These are phyloP conservation scores for Sporobolomyces phaffii DNA, from an alignment of 768 basidiomycete genomes.

Conservation along the genomic window DNA sequence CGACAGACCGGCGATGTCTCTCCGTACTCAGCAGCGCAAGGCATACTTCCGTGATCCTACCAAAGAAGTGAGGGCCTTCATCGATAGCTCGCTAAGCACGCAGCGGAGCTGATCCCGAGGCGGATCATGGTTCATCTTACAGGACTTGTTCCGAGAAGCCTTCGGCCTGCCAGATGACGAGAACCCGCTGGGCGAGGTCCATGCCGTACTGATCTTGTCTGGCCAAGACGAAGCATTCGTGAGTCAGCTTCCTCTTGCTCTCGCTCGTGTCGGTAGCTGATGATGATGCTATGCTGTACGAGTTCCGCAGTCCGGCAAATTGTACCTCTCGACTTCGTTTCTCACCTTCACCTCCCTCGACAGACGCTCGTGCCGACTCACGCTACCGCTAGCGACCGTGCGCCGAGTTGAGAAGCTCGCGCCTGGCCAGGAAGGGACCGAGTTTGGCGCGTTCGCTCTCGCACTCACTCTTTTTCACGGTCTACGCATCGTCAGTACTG, in stretches of 20 bases:
- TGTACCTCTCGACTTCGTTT: constrained; percentile 81
- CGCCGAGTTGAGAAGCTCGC: constrained; percentile 90
- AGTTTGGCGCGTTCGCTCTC: constrained; percentile 92
- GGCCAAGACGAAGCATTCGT: constrained; percentile 41
- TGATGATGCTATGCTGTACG: not conserved
- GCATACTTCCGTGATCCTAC: constrained; percentile 12
- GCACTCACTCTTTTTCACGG: constrained; percentile 91
- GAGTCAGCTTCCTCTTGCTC: not conserved
- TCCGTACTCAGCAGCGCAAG: constrained; percentile 20
- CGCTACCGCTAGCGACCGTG: constrained; percentile 83
- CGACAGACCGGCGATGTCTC: not conserved
- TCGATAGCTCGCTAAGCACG: too few species aligned
- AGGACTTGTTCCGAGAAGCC: constrained; percentile 37
- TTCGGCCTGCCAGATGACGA: constrained; percentile 41
- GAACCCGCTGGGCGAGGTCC: constrained; percentile 37
- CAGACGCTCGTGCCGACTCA: constrained; percentile 83
- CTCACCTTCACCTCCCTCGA: constrained; percentile 85
- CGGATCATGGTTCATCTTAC: not conserved
- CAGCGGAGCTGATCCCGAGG: not conserved
- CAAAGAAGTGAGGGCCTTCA: constrained; percentile 3
- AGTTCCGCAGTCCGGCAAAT: constrained; percentile 77
- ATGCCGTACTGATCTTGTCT: constrained; percentile 38
- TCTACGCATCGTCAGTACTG: constrained; percentile 70
- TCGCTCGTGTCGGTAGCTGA: not conserved
- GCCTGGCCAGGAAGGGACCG: constrained; percentile 50